Evolutionary conservation across 2,329 filamentous ascomycete species (phyloP), one percentile per base, ranked within the genome.

Genomic region (Triangularia verruculosa): DNA sequence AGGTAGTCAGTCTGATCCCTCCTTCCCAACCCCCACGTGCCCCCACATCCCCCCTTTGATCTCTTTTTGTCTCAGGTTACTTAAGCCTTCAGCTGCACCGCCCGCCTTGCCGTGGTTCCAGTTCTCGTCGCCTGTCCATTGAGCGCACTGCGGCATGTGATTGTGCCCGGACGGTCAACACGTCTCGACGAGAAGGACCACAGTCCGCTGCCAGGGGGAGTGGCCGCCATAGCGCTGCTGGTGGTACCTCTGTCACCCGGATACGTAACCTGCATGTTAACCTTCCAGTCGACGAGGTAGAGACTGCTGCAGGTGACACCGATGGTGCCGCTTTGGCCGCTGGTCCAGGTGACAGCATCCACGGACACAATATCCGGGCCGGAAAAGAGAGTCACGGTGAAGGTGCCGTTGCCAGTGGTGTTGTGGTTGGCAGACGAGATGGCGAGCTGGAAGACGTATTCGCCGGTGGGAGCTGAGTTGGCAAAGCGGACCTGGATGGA

Each of bases 211-310:
- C 59, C 58, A 2, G 65, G 61, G 12, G 65, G 65, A 1, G 65
- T 65, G 3, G 65, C 63, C 5, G 65, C 59, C 65, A 67, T 67
- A 13, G 52, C 25, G 13, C 39, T 32, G 3, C 63, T 67, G 2
- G 63, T 57, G n/a, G 52, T 22, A 1, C 54, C 65, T 2, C 30
- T 24, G 39, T 65, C 65, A 17, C 61, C 65, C 4, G 65, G 65
- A 20, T 67, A 65, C 7, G 65, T 67, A 2, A 67, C 63, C n/a
- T 34, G 51, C 66, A 68, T 68, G 34, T 53, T 60, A 3, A 68
- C 62, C 13, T 54, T 32, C 11, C 24, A 52, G 8, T 68, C 65
- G 0, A 62, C 63, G 2, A 63, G 56, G 56, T 68, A 66, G 22
- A 58, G 62, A 47, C 58, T 65, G 6, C 28, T 63, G 56, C 66